phyloP scores from a whole-genome alignment of 176 grass and related monocot species.

The Leersia perrieri region DNA sequence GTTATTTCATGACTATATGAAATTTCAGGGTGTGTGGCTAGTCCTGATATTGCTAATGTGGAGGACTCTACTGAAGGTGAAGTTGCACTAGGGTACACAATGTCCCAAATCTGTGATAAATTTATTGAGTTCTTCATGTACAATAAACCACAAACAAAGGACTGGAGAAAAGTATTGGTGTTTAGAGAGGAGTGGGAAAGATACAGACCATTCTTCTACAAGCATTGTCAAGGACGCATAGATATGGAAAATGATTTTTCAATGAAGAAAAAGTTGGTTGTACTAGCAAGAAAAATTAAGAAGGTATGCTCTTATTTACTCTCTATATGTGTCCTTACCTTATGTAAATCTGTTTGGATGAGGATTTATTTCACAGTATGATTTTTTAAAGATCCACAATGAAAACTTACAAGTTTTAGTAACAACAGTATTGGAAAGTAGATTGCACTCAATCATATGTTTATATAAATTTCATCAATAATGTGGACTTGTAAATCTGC shows the following conservation, averaged over 20 bases:
- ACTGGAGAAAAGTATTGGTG: slow-evolving; percentile 89
- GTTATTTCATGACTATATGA: neutral
- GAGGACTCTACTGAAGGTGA: slow-evolving; percentile 46
- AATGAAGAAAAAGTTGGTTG: slow-evolving; percentile 70
- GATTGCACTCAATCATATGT: neutral
- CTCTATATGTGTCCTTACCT: slow-evolving; percentile 14
- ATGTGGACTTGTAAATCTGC: slow-evolving; percentile 11
- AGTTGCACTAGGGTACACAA: slow-evolving; percentile 77
- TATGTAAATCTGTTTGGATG: neutral
- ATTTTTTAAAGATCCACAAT: neutral
- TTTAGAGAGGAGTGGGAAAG: slow-evolving; percentile 92
- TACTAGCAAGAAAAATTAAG: slow-evolving; percentile 87
- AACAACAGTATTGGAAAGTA: neutral
- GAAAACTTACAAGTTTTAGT: neutral
- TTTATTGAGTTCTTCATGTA: slow-evolving; percentile 88
- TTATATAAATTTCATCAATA: neutral
- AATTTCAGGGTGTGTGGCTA: slow-evolving; percentile 37
- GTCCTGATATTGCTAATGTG: slow-evolving; percentile 17
- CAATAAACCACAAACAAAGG: slow-evolving; percentile 77
- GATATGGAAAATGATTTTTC: slow-evolving; percentile 54
- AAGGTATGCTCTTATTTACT: slow-evolving; percentile 50
- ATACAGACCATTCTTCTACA: slow-evolving; percentile 65
- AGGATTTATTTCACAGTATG: neutral
- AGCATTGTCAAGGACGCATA: slow-evolving; percentile 40
- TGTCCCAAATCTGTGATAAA: slow-evolving; percentile 81